Conservation (phyloP, 495 filamentous ascomycete genomes). For the Gamarada debralockiae region DNA sequence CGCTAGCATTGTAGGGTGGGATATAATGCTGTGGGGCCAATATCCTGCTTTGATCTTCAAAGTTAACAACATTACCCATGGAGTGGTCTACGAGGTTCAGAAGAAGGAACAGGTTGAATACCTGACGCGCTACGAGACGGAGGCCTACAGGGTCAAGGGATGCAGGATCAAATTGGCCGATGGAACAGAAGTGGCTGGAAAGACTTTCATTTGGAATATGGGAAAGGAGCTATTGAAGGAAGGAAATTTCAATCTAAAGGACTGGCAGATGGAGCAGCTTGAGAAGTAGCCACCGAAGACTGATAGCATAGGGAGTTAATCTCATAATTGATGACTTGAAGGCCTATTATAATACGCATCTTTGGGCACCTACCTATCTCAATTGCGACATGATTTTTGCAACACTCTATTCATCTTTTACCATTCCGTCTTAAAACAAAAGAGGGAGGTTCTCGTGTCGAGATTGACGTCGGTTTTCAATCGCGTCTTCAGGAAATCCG, state of each 20-base stretch:
- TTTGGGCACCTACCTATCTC: constrained; percentile 2
- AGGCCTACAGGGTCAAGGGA: constrained; percentile 10
- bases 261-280: constrained; percentile 17
- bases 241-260: constrained; percentile 12
- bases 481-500: not conserved
- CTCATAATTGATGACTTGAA: constrained; percentile 12
- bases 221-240: constrained; percentile 11
- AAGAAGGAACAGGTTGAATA: constrained; percentile 6
- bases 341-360: constrained; percentile 6
- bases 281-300: constrained; percentile 5
- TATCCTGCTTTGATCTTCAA: constrained; percentile 14
- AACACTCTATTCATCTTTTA: not conserved
- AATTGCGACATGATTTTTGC: not conserved
- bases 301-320: constrained; percentile 7
- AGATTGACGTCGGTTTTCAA: not conserved
- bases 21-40: constrained; percentile 9
- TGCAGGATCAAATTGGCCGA: constrained; percentile 11
- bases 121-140: constrained; percentile 5
- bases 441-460: not conserved
- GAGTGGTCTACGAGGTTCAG: constrained; percentile 11
- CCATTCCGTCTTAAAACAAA: not conserved
- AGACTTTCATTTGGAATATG: constrained; percentile 13
- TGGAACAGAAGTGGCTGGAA: constrained; percentile 4
- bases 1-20: constrained; percentile 8
- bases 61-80: constrained; percentile 4